Evolutionary conservation across 768 basidiomycete genomes (phyloP).

Genomic region (Rossbeevera mucosa): DNA sequence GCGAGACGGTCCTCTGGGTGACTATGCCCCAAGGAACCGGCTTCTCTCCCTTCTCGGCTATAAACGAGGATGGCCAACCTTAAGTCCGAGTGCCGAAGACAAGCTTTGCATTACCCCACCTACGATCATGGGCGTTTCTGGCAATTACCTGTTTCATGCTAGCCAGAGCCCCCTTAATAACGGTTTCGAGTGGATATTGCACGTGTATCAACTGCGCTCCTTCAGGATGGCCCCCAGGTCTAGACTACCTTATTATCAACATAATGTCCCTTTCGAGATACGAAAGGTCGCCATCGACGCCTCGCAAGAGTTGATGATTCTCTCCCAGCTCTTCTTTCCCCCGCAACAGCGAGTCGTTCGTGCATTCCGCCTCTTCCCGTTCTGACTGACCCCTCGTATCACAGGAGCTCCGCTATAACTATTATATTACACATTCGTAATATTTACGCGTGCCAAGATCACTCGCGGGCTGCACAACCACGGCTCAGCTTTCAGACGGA

Average conservation of each 20-base stretch:
- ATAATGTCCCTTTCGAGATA: slow-evolving; percentile 32
- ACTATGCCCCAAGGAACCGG: slow-evolving; percentile 15
- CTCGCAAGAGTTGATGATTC: slow-evolving; percentile 28
- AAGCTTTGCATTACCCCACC: slow-evolving; percentile 29
- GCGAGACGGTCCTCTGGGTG: slow-evolving; percentile 24
- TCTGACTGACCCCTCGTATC: not conserved
- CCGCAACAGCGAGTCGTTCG: slow-evolving; percentile 21
- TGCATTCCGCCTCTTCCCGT: not conserved
- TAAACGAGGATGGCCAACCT: slow-evolving; percentile 32
- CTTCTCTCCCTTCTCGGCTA: slow-evolving; percentile 29
- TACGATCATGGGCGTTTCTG: slow-evolving; percentile 31
- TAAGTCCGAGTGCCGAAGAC: slow-evolving; percentile 30
- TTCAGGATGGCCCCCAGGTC: slow-evolving; percentile 25
- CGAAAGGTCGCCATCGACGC: slow-evolving; percentile 31
- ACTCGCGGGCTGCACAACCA: slow-evolving; percentile 38
- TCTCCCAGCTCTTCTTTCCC: slow-evolving; percentile 29
- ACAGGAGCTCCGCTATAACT: slow-evolving; percentile 25
- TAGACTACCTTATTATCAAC: slow-evolving; percentile 28
- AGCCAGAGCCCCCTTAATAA: slow-evolving; percentile 31
- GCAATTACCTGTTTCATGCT: slow-evolving; percentile 31
- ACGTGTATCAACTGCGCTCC: slow-evolving; percentile 33
- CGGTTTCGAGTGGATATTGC: slow-evolving; percentile 30
- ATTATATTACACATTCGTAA: slow-evolving; percentile 47
- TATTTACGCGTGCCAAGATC: slow-evolving; percentile 52
- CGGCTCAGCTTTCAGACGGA: slow-evolving; percentile 29